Evolutionary conservation across 208 protist species (phyloP).

Genomic region (Endotrypanum monterogeii): DNA sequence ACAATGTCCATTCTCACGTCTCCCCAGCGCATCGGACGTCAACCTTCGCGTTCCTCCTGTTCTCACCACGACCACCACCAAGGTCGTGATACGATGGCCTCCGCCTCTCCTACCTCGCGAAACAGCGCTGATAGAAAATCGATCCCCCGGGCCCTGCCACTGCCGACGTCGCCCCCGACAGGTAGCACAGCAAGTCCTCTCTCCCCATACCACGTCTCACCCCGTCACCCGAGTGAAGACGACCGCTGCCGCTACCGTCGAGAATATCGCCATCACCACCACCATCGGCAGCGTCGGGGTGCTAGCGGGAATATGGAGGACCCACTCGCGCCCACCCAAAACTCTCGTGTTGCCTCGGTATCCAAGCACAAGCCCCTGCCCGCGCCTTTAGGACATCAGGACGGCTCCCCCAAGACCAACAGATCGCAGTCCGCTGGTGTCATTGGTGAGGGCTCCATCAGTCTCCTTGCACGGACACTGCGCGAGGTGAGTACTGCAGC

Average conservation of each 20-base stretch:
- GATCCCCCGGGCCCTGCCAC: constrained; percentile 4
- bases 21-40: background rate
- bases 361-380: background rate
- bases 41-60: background rate
- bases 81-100: background rate
- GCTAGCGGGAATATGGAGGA: background rate
- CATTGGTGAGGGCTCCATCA: constrained; percentile 14
- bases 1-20: background rate
- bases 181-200: background rate
- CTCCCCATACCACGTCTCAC: background rate
- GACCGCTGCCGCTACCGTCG: background rate
- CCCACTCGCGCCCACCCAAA: background rate
- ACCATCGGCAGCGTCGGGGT: background rate
- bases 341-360: background rate
- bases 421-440: background rate
- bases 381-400: constrained; percentile 1
- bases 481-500: constrained; percentile 5
- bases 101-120: background rate
- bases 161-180: background rate
- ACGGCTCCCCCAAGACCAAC: constrained; percentile 2
- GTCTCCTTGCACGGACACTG: constrained; percentile 18
- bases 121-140: background rate
- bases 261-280: background rate
- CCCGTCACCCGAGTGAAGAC: background rate
- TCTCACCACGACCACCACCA: background rate